Conservation (phyloP, 2,329 filamentous ascomycete species). For the Fusarium sulawesiense region DNA sequence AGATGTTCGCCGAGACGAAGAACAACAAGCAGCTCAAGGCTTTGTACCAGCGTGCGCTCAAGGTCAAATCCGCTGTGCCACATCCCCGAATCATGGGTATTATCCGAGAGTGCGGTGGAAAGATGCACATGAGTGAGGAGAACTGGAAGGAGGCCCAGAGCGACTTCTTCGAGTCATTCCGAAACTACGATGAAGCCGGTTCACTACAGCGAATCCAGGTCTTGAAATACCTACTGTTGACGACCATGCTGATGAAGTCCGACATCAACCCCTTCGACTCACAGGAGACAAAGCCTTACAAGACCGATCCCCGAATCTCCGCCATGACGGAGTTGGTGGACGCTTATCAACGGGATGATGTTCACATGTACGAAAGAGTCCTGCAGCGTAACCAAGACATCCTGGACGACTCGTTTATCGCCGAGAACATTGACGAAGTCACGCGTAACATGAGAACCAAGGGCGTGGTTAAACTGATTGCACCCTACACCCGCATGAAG, state of each 20-base stretch:
- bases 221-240: constrained; percentile 94
- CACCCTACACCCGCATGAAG: constrained; percentile 93
- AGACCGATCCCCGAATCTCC: constrained; percentile 91
- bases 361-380: constrained; percentile 89
- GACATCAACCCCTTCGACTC: constrained; percentile 99
- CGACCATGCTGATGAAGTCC: constrained; percentile 98
- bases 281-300: constrained; percentile 98
- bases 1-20: constrained; percentile 96
- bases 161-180: constrained; percentile 98
- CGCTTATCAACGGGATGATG: constrained; percentile 94
- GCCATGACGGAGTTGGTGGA: constrained; percentile 98
- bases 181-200: constrained; percentile 98
- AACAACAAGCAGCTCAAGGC: constrained; percentile 98
- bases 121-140: constrained; percentile 99
- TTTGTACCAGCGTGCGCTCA: constrained; percentile 89
- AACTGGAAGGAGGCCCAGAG: constrained; percentile 98
- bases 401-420: constrained; percentile 92
- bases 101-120: constrained; percentile 97
- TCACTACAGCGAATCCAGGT: constrained; percentile 97
- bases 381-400: constrained; percentile 90
- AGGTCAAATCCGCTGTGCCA: constrained; percentile 94
- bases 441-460: constrained; percentile 98
- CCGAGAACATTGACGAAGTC: constrained; percentile 98
- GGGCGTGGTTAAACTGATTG: constrained; percentile 91
- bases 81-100: constrained; percentile 99